Conservation (phyloP, 1,139 yeast species). For the Pneumocystis oryctolagi region DNA sequence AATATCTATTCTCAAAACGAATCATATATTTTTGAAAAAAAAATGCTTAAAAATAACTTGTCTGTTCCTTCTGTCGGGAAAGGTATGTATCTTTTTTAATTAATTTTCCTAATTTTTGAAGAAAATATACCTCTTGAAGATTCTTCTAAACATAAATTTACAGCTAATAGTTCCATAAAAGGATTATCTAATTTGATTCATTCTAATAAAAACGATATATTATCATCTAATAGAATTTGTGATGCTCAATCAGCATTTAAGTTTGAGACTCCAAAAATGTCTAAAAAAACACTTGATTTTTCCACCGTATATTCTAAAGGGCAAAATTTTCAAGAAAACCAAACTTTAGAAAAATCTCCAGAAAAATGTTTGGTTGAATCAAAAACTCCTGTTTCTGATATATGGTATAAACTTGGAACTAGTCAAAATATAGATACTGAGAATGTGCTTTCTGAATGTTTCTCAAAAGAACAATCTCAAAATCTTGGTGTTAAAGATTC, state of each 20-base stretch:
- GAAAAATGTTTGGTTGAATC: neutral
- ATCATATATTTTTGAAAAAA: neutral
- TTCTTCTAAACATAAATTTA: neutral
- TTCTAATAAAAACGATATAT: neutral
- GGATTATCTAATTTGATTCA: neutral
- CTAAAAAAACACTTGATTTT: neutral
- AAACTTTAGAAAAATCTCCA: neutral
- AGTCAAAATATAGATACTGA: neutral
- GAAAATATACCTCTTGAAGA: neutral
- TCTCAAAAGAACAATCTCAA: neutral
- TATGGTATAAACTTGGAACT: neutral
- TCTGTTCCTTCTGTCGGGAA: neutral
- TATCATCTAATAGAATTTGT: neutral
- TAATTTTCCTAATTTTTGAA: neutral
- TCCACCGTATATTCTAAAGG: neutral
- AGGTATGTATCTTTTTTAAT: neutral
- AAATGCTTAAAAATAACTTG: neutral
- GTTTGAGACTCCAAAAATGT: neutral
- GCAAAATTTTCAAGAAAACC: neutral
- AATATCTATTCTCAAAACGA: neutral
- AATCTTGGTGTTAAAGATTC: neutral
- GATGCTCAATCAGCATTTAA: neutral
- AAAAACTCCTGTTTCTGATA: neutral
- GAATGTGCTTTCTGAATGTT: neutral
- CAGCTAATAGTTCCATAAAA: neutral